phyloP scores from a whole-genome alignment of 495 filamentous ascomycete genomes.

The Xylaria sp. region DNA sequence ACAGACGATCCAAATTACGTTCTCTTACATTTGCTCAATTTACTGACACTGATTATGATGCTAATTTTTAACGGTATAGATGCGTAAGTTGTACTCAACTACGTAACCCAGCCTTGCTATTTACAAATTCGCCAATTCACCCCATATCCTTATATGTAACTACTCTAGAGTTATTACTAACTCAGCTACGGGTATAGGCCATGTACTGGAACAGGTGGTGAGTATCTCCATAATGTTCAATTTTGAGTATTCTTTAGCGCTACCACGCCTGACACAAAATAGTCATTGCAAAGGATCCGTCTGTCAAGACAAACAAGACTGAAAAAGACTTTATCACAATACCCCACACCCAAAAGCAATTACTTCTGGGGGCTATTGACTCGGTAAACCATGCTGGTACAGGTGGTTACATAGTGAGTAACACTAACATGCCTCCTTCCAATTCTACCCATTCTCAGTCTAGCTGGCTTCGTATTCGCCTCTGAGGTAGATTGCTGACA shows the following conservation, averaged over 20 bases:
- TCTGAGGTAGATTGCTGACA: not conserved
- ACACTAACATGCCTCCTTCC: not conserved
- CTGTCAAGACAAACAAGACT: slow-evolving; percentile 96
- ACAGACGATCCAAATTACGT: not conserved
- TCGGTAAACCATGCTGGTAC: slow-evolving; percentile 88
- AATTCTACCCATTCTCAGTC: not conserved
- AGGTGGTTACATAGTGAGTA: slow-evolving; percentile 78
- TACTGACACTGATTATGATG: not conserved
- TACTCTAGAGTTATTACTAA: not conserved
- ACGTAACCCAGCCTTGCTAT: not conserved
- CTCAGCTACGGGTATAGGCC: slow-evolving; percentile 34
- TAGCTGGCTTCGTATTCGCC: slow-evolving; percentile 35
- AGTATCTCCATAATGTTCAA: slow-evolving; percentile 66
- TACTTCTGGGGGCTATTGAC: slow-evolving; percentile 92
- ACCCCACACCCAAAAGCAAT: slow-evolving; percentile 92
- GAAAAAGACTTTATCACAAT: slow-evolving; percentile 90
- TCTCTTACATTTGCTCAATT: not conserved
- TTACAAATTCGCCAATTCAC: too few relatives aligned
- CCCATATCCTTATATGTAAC: too few relatives aligned
- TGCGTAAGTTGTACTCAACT: slow-evolving; percentile 21
- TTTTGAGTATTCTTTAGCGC: slow-evolving; percentile 69
- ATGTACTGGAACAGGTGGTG: slow-evolving; percentile 55
- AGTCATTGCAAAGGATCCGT: slow-evolving; percentile 94
- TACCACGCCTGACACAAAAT: slow-evolving; percentile 59
- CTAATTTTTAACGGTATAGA: slow-evolving; percentile 23